Conservation (phyloP, 177 flowering plant genomes). For the Vitis hybrid region DNA sequence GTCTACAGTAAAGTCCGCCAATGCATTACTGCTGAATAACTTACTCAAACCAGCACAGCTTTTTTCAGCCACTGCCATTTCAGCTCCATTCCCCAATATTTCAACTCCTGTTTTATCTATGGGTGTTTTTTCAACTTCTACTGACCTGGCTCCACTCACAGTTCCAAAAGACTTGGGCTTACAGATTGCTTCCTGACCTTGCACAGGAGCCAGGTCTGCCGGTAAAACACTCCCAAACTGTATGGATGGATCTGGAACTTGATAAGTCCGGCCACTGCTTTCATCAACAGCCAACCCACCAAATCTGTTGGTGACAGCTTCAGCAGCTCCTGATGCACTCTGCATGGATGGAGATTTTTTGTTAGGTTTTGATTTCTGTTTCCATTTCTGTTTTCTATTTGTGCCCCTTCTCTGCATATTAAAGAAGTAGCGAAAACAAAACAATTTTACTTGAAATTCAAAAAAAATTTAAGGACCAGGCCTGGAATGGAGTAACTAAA, state of each 20-base stretch:
- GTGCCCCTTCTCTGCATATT: slow-evolving; percentile 38
- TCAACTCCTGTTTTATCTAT: slow-evolving; percentile 12
- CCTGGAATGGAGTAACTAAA: neutral
- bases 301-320: slow-evolving; percentile 33
- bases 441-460: neutral
- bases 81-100: slow-evolving; percentile 16
- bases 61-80: slow-evolving; percentile 22
- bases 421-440: neutral
- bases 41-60: slow-evolving; percentile 36
- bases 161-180: slow-evolving; percentile 67
- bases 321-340: slow-evolving; percentile 20
- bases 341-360: slow-evolving; percentile 16
- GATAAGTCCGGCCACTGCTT: slow-evolving; percentile 18
- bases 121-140: slow-evolving; percentile 23
- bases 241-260: slow-evolving; percentile 18
- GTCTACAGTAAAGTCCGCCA: slow-evolving; percentile 65
- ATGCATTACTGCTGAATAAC: slow-evolving; percentile 44
- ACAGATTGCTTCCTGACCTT: slow-evolving; percentile 36
- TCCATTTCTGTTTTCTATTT: slow-evolving; percentile 34
- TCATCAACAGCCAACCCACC: slow-evolving; percentile 33
- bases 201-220: slow-evolving; percentile 22
- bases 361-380: slow-evolving; percentile 35
- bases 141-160: slow-evolving; percentile 30
- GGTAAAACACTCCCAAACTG: slow-evolving; percentile 30
- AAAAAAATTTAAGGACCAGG: neutral